Conservation (phyloP, 352 stramenopile genomes). For the Pythium vanterpoolii region DNA sequence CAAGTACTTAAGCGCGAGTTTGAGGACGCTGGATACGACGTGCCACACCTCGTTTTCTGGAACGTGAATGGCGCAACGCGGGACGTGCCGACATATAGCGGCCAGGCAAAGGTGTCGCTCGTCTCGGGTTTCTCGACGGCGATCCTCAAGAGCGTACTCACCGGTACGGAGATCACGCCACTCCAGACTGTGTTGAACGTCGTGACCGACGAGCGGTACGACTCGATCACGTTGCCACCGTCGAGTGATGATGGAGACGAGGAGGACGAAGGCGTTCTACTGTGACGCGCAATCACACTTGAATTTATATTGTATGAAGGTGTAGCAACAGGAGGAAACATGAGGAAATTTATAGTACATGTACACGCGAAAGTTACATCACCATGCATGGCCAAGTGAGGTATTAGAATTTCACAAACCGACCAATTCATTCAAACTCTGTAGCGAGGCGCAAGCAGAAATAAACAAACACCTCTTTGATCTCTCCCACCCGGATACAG, state of each 20-base stretch:
- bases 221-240: constrained; percentile 38
- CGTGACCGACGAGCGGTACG: constrained; percentile 38
- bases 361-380: too few species aligned
- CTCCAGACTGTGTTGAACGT: constrained; percentile 33
- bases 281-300: too few species aligned
- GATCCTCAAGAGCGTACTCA: constrained; percentile 39
- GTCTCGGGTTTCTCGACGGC: constrained; percentile 49
- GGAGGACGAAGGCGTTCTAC: constrained; percentile 15
- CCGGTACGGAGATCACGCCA: constrained; percentile 26
- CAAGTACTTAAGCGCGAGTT: constrained; percentile 38
- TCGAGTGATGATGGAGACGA: background rate
- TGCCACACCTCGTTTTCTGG: constrained; percentile 75
- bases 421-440: too few species aligned
- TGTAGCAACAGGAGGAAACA: background rate
- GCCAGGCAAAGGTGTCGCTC: constrained; percentile 40
- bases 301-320: background rate
- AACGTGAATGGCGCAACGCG: constrained; percentile 49
- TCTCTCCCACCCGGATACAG: too few species aligned
- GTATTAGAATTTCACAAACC: too few species aligned
- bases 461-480: too few species aligned
- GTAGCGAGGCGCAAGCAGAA: too few species aligned
- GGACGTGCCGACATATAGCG: constrained; percentile 31
- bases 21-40: constrained; percentile 27
- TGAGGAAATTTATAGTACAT: too few species aligned
- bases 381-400: too few species aligned